phyloP scores from a whole-genome alignment of 352 stramenopile genomes.

The Globisporangium parvum region DNA sequence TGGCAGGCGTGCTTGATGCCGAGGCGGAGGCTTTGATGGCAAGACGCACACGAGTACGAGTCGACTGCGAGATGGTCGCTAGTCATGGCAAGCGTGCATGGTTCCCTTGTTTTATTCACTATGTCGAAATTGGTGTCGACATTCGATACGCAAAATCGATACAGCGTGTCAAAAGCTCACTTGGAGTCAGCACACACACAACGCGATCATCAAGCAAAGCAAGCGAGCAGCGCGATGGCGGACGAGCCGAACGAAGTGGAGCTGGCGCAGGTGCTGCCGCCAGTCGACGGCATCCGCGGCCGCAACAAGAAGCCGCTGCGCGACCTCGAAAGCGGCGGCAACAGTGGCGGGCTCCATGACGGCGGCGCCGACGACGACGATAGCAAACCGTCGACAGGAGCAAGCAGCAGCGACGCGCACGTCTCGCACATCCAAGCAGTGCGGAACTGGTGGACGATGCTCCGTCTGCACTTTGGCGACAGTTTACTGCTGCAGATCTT shows the following conservation, averaged over 20 bases:
- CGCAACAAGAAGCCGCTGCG: conserved; percentile 39
- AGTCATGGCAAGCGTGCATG: no score
- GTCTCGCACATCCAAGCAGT: conserved; percentile 31
- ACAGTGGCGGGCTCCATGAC: conserved; percentile 9
- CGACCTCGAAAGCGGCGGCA: conserved; percentile 17
- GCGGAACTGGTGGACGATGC: conserved; percentile 48
- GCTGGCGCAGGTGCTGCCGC: conserved; percentile 4
- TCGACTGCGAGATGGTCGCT: no score
- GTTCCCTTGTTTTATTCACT: no score
- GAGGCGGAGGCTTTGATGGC: no score
- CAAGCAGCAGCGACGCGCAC: conserved; percentile 5
- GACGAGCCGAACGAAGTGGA: conserved; percentile 29
- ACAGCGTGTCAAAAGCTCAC: no score
- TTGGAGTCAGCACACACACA: no score
- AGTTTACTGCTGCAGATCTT: conserved; percentile 72
- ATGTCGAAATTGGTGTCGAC: no score
- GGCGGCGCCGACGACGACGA: conserved; percentile 9
- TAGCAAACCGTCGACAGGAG: conserved; percentile 6
- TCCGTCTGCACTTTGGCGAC: conserved; percentile 65
- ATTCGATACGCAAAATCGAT: no score
- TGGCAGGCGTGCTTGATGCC: no score
- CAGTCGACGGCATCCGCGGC: conserved; percentile 44
- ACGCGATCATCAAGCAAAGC: no score
- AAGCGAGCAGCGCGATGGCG: conserved; percentile 14
- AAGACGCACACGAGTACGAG: no score